Base-by-base conservation (phyloP, 805 yeast genomes). In the Wickerhamiella qilinensis region DNA sequence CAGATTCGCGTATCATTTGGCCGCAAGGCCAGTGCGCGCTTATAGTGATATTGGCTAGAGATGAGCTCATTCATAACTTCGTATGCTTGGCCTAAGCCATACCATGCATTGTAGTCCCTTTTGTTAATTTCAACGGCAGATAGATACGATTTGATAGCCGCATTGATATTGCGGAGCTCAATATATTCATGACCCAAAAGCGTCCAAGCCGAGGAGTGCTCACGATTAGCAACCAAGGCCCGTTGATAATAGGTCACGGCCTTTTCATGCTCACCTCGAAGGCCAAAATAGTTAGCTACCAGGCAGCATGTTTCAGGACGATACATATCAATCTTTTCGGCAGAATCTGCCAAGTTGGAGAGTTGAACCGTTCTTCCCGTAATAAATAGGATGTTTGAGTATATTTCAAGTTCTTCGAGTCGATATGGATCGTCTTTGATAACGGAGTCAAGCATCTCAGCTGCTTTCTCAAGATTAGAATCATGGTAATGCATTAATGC, bases 101-200 rank as follows among this genome's bases (percentile, higher is more conserved):
- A 91, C 99, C 98, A 91, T 0, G 97, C 97, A 37, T 94, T 65
- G 56, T 81, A 93, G 55, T 91, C 98, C 52, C 80, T 77, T 33
- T 75, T 70, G 52, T 82, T 83, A 2, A 86, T 77, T 54, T 85
- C 95, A 1, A 86, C 88, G 0, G 97, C 99, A 33, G 94, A 63
- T 47, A 97, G 63, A 54, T 91, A 91, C 42, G 93, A 76, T 62
- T 88, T 96, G 39, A 91, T 91, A 1, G 98, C 98, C 1, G 97
- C 97, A 57, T 91, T 94, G 1, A 94, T 79, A 59, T 91, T 91
- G 53, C 88, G 86, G 49, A 91, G 67, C 56, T 91, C 99, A 14
- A 91, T 93, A 61, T 83, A 91, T 60, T 91, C 99, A 58, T 91
- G 99, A 9, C 99, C 99, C 95, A 91, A 85, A 41, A 91, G 64